These are phyloP conservation scores for Alternaria gansuensis DNA, from an alignment of 2,329 filamentous ascomycete species.

Conservation along the genomic window DNA sequence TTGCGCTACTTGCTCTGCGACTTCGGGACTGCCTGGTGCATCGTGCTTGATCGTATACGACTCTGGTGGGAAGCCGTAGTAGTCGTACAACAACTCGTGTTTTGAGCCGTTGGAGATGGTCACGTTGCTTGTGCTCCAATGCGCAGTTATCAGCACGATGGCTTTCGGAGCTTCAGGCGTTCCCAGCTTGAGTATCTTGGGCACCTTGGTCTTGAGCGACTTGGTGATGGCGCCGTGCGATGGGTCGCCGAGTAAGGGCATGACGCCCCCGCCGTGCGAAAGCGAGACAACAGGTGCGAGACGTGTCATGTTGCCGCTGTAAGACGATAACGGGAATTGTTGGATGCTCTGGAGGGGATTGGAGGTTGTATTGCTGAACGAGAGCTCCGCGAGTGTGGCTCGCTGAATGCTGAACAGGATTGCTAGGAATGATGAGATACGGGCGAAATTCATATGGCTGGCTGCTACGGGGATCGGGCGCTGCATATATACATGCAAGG, in stretches of 20 bases:
- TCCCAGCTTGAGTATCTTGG: slow-evolving; percentile 64
- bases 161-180: slow-evolving; percentile 61
- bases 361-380: slow-evolving; percentile 30
- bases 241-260: slow-evolving; percentile 67
- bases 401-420: slow-evolving; percentile 21
- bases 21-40: slow-evolving; percentile 63
- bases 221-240: slow-evolving; percentile 60
- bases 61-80: slow-evolving; percentile 66
- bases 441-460: slow-evolving; percentile 30
- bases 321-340: slow-evolving; percentile 38
- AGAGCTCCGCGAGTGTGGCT: slow-evolving; percentile 18
- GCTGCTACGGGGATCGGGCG: background rate
- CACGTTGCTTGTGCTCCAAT: slow-evolving; percentile 63
- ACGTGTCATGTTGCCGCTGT: slow-evolving; percentile 42
- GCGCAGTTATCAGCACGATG: slow-evolving; percentile 67
- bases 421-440: slow-evolving; percentile 25
- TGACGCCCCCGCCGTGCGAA: slow-evolving; percentile 60
- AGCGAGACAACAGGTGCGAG: slow-evolving; percentile 53
- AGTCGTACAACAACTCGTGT: slow-evolving; percentile 66
- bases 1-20: slow-evolving; percentile 61
- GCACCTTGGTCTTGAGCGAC: slow-evolving; percentile 64
- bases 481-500: slow-evolving; percentile 10
- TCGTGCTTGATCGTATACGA: slow-evolving; percentile 65
- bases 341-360: slow-evolving; percentile 41
- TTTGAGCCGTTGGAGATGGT: slow-evolving; percentile 61